Evolutionary conservation across 768 basidiomycete species (phyloP).

Genomic region (Suillus bovinus): DNA sequence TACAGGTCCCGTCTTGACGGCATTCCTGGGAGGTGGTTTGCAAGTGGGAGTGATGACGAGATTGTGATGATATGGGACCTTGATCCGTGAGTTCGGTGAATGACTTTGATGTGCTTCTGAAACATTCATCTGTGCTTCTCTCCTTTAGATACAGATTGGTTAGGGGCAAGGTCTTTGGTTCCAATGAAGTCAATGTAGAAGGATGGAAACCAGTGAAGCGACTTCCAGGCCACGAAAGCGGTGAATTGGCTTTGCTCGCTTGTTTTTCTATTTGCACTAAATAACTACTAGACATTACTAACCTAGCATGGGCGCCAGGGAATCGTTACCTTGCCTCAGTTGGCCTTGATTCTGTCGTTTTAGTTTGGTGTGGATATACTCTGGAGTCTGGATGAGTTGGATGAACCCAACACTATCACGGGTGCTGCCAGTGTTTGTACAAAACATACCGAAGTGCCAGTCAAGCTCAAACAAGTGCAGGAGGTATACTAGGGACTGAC

Average conservation of each 20-base stretch:
- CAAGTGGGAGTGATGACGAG: constrained; percentile 94
- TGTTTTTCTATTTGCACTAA: constrained; percentile 8
- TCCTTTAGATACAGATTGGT: constrained; percentile 53
- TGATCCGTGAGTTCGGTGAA: constrained; percentile 71
- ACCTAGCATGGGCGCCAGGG: constrained; percentile 92
- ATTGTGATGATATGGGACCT: constrained; percentile 97
- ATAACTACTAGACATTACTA: constrained; percentile 75
- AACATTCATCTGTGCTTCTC: constrained; percentile 9
- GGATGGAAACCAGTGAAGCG: constrained; percentile 95
- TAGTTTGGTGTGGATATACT: constrained; percentile 93
- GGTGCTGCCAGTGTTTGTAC: too few relatives aligned
- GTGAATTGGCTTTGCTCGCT: constrained; percentile 43
- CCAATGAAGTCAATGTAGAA: constrained; percentile 94
- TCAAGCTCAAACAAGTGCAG: neutral
- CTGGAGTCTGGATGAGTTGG: constrained; percentile 71
- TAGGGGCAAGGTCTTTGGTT: constrained; percentile 88
- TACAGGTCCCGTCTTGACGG: constrained; percentile 86
- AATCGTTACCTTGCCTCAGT: constrained; percentile 93
- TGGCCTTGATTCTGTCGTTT: constrained; percentile 86
- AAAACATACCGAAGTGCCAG: neutral
- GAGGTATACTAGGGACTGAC: too few relatives aligned
- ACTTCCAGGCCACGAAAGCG: constrained; percentile 92
- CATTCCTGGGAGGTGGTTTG: too few relatives aligned
- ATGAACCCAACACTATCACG: too few relatives aligned
- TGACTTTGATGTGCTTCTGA: constrained; percentile 6